These are phyloP conservation scores for Casuarina equisetifolia DNA, from an alignment of 306 rosid genomes.

Conservation along the genomic window DNA sequence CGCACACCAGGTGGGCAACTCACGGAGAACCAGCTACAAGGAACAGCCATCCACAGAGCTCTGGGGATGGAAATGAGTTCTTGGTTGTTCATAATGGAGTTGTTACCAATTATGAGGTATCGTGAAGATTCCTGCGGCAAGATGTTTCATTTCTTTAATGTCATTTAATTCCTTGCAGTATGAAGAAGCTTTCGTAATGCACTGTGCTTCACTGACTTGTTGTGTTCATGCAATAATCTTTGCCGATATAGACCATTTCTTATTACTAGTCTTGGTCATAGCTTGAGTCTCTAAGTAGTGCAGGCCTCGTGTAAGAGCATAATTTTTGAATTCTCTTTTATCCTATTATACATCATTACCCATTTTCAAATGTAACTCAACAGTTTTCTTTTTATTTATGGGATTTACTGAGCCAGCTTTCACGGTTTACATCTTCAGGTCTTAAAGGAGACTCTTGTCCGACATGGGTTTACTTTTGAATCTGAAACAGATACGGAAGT, in stretches of 20 bases:
- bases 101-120: conserved; percentile 86
- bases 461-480: conserved; percentile 82
- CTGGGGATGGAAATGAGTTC: conserved; percentile 76
- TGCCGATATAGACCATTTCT: background rate
- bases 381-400: background rate
- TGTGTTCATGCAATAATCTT: background rate
- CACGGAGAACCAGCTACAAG: conserved; percentile 95
- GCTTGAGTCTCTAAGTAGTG: background rate
- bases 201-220: background rate
- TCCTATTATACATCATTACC: background rate
- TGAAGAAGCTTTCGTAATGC: background rate
- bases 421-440: conserved; percentile 54
- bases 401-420: conserved; percentile 17
- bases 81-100: conserved; percentile 95
- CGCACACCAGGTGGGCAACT: conserved; percentile 99
- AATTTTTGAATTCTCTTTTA: background rate
- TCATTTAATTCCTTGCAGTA: conserved; percentile 6
- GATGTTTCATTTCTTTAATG: conserved; percentile 3
- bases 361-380: background rate
- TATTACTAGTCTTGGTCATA: background rate
- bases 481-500: conserved; percentile 98
- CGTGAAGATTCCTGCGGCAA: conserved; percentile 8
- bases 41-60: conserved; percentile 92
- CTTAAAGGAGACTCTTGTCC: conserved; percentile 73
- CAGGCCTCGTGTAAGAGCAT: background rate